Evolutionary conservation across 148 eudicot genomes (phyloP), one percentile per base, ranked within the genome.

Genomic region (Simmondsia chinensis): DNA sequence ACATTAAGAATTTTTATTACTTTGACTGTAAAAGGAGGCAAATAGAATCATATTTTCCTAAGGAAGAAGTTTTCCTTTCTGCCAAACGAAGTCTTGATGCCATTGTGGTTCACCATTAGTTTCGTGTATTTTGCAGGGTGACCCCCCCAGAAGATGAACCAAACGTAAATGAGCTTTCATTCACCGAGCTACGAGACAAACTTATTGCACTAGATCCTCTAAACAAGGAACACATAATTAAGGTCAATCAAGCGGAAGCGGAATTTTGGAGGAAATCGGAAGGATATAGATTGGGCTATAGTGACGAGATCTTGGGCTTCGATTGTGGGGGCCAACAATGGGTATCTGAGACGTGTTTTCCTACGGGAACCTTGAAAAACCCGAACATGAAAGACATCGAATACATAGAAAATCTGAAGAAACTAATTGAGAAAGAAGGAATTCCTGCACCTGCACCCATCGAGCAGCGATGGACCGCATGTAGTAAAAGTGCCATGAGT

Each of bases 271-370:
- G 64, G 48, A 79, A 72, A 51, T 91, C 95, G 5, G 97, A 91
- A 66, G 97, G 97, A 22, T 85, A 85, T 45, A 62, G 97, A 72
- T 85, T 85, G 19, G 97, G 97, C 7, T 91, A 94, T 93, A 86
- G 95, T 64, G 95, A 91, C 48, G 97, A 91, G 52, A 91, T 91
- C 50, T 59, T 89, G 57, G 95, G 97, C 15, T 91, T 91, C 60
- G 95, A 91, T 59, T 91, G 95, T 82, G 97, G 97, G 22, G 97
- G 97, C 41, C 95, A 91, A 33, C 97, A 91, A 40, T 91, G 97
- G 97, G 97, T 89, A 32, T 91, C 97, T 2, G 97, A 91, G 54
- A 91, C 73, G 4, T 91, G 97, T 70, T 91, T 91, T 29, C 97
- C 97, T 2, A 88, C 86, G 43, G 95, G 97, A 52, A 73, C 93